Evolutionary conservation across 2,329 filamentous ascomycete species (phyloP).

Genomic region (Spiromastix sp.): DNA sequence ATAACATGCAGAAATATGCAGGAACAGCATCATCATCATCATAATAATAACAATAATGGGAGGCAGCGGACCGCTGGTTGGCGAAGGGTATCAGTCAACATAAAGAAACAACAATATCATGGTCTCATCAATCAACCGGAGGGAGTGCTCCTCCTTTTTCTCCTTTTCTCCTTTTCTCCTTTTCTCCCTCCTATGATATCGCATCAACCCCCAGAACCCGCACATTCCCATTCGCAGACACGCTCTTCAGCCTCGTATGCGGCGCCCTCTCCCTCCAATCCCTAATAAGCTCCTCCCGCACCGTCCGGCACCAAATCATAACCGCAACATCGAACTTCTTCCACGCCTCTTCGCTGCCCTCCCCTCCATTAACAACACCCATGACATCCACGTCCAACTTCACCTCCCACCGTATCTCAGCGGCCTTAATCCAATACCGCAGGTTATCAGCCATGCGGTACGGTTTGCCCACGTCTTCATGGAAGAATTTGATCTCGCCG

Average conservation of each 20-base stretch:
- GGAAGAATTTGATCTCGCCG: slow-evolving; percentile 77
- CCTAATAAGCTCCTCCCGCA: slow-evolving; percentile 70
- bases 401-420: slow-evolving; percentile 87
- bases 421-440: slow-evolving; percentile 91
- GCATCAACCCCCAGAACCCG: slow-evolving; percentile 3
- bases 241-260: slow-evolving; percentile 1
- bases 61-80: too few relatives aligned
- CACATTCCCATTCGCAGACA: too few relatives aligned
- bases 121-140: too few relatives aligned
- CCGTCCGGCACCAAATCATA: slow-evolving; percentile 69
- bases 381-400: slow-evolving; percentile 75
- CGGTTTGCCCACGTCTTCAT: slow-evolving; percentile 87
- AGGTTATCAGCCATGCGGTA: slow-evolving; percentile 92
- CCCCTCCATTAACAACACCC: slow-evolving; percentile 68
- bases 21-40: too few relatives aligned
- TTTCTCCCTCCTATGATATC: background rate
- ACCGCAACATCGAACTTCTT: slow-evolving; percentile 72
- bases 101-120: background rate
- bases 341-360: slow-evolving; percentile 60
- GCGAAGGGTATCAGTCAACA: too few relatives aligned
- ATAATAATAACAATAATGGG: too few relatives aligned
- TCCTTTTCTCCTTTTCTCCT: background rate
- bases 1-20: too few relatives aligned
- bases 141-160: background rate
- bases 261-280: slow-evolving; percentile 48